Percentiles rank a stretch among this genome's conserved stretches.
These are phyloP conservation scores for Trichoderma afroharzianum DNA, from an alignment of 2,329 filamentous ascomycete species.

Conservation along the genomic window DNA sequence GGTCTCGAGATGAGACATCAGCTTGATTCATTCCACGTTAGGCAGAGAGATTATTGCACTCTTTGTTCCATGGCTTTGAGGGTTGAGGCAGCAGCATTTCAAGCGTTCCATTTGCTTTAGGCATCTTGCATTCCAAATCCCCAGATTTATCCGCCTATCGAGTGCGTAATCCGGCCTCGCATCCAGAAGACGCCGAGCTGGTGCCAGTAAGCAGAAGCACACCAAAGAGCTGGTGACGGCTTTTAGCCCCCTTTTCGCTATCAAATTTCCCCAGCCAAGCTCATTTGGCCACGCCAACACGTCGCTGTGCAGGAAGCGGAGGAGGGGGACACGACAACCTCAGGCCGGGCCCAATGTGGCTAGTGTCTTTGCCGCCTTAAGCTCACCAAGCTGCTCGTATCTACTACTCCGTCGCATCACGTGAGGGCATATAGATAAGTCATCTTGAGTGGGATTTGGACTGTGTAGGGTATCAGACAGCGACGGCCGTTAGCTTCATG, in stretches of 20 bases:
- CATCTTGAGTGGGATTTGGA: not conserved
- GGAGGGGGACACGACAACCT: slow-evolving; percentile 16
- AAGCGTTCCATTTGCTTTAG: not conserved
- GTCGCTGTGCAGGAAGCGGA: slow-evolving; percentile 17
- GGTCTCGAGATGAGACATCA: not conserved
- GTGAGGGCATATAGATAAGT: slow-evolving; percentile 10
- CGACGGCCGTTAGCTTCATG: not conserved
- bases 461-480: slow-evolving; percentile 7
- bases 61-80: not conserved
- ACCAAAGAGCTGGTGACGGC: slow-evolving; percentile 6
- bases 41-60: slow-evolving; percentile 12
- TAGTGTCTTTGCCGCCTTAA: slow-evolving; percentile 15
- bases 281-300: slow-evolving; percentile 13
- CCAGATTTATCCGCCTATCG: not conserved
- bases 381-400: not conserved
- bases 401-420: not conserved
- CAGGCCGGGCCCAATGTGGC: not conserved
- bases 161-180: slow-evolving; percentile 7
- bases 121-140: slow-evolving; percentile 8
- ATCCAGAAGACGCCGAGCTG: not conserved
- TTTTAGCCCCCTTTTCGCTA: slow-evolving; percentile 12
- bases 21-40: not conserved
- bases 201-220: slow-evolving; percentile 9
- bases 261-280: slow-evolving; percentile 19
- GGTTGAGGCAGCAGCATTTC: slow-evolving; percentile 13